Evolutionary conservation across 2,329 filamentous ascomycete species (phyloP), one percentile per base, ranked within the genome.

Genomic region (Colletotrichum incanum): DNA sequence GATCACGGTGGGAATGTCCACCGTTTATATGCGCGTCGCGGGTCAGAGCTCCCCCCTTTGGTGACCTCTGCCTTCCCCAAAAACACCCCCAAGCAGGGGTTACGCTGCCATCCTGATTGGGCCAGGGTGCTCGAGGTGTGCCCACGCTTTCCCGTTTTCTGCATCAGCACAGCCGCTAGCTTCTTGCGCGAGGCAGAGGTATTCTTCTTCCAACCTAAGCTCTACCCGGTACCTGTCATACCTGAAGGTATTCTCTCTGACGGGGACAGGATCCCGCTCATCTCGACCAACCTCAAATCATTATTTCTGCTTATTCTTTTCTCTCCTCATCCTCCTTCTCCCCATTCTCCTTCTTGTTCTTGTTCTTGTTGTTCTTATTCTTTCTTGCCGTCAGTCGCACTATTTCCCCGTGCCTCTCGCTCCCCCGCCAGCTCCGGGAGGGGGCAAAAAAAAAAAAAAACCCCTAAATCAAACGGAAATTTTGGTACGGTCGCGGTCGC

Each of bases 1-100:
- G 72, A 72, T 74, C 73, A 76, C 76, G 75, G 80, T 81, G 84
- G 84, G 84, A 85, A 82, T 80, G 78, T 74, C 79, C 78, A 77
- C 76, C 83, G 84, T 86, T 86, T 86, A 86, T 86, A 86, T 86
- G 84, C 83, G 80, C 79, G 80, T 80, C 77, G 75, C 76, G 76
- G 75, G 77, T 73, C 67, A 71, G 65, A 71, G 73, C 72, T 74
- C 56, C 61, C 54, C 31, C 66, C 68, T 28, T 58, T 65, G 34
- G 50, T 50, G 28, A 61, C 56, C 52, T 66, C 58, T 67, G 37
- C 67, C 28, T 56, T 56, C 37, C 55, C 58, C 43, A 55, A 70
- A 50, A 58, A 65, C 55, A 49, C 28, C 16, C 50, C 31, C 14
- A 56, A 41, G 59, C 59, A 73, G 58, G 70, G 70, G 65, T 64